Evolutionary conservation across 805 yeast species (phyloP).

Genomic region (Nakazawaea populi): DNA sequence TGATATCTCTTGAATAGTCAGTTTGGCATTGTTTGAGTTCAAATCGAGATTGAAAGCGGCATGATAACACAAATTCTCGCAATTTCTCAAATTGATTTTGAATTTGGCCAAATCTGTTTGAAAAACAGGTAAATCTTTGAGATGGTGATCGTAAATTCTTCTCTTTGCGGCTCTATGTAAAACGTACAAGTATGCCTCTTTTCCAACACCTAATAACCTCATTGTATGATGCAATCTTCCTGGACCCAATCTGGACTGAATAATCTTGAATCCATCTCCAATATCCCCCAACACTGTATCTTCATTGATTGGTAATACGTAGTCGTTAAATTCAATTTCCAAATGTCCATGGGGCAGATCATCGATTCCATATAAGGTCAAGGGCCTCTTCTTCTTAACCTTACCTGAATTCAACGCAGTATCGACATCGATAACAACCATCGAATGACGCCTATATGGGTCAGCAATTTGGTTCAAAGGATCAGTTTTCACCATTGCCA

Average conservation of each 20-base stretch:
- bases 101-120: conserved; percentile 42
- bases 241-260: conserved; percentile 62
- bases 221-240: conserved; percentile 70
- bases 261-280: conserved; percentile 58
- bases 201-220: conserved; percentile 59
- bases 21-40: conserved; percentile 39
- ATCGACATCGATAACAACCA: conserved; percentile 47
- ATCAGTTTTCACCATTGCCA: conserved; percentile 46
- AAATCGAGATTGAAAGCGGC: conserved; percentile 56
- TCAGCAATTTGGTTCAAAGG: conserved; percentile 22
- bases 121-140: conserved; percentile 46
- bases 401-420: conserved; percentile 43
- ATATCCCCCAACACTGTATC: conserved; percentile 34
- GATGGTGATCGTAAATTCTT: conserved; percentile 43
- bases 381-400: conserved; percentile 43
- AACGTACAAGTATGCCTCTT: conserved; percentile 42
- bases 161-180: conserved; percentile 48
- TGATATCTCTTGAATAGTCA: conserved; percentile 51
- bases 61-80: conserved; percentile 46
- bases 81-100: conserved; percentile 48
- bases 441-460: conserved; percentile 49
- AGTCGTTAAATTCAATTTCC: conserved; percentile 47
- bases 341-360: conserved; percentile 73
- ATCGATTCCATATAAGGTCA: conserved; percentile 52
- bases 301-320: conserved; percentile 39